Base-by-base conservation (phyloP, 371 early-diverging fungal species). In the Zopfochytrium polystomum region DNA sequence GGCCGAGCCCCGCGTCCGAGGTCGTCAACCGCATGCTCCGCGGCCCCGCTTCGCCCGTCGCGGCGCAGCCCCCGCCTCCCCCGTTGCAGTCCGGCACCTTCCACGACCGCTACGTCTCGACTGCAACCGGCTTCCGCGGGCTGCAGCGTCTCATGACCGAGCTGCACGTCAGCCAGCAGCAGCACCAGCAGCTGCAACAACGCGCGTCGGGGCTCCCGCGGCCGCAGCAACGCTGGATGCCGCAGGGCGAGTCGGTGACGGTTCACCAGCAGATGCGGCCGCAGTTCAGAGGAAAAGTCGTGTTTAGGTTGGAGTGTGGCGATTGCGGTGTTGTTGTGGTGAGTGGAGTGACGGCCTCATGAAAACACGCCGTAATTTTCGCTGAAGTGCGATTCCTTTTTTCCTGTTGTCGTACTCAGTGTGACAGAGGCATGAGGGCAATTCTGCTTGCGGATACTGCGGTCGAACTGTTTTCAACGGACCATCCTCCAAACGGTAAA, bases 361-460 rank as follows among this genome's bases (percentile, higher is more conserved):
- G 25, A 6, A 47, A 6, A 11, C 18, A 57, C 20, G 9, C 23
- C 48, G 26, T 32, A 27, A 9, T 52, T 25, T 29, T 13, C 31
- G 31, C 13, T 9, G 13, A 29, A 25, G 31, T 42, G 26, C 32
- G 59, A 13, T 29, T 33, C 18, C 23, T 33, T 15, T 27, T 15
- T 33, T n/a, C 47, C 48, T 18, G 26, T n/a, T n/a, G 18, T 57
- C 11, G 15, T 35, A 18, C 52, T 18, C 26, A 63, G 25, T 90
- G 91, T 64, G 75, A 83, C 48, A 81, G 91, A 1, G 90, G 90
- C 1, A 90, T 90, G 90, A 86, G 89, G 75, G 95, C 95, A 3
- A 86, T 95, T 54, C 71, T 96, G 53, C 72, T 96, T 9, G 94
- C 95, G 0, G 93, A 96, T 71, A 88, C 87, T 53, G 81, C 86